Evolutionary conservation across 768 basidiomycete genomes (phyloP), one percentile per base, ranked within the genome.

Genomic region (Boletus speciosus): DNA sequence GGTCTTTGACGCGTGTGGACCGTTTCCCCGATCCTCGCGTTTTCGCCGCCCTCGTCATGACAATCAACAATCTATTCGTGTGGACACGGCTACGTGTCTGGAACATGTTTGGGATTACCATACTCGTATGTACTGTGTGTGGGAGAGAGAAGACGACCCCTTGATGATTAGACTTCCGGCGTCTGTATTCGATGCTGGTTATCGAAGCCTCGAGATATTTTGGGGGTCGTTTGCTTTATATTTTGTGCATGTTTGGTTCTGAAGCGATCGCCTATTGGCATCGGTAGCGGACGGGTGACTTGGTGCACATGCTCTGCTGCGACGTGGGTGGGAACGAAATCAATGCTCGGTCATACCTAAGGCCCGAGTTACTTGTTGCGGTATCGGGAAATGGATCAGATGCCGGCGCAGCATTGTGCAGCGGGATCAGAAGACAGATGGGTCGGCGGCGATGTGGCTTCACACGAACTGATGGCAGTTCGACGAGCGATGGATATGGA

Each of bases 201-300:
- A 35, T 51, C 38, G 31, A 60, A 32, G 43, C 47, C 47, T 60
- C 60, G 54, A 42, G 59, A 37, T 44, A 46, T 43, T 38, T 36
- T 44, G 49, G 31, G 31, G 31, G 42, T 41, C 35, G 34, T 11
- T 19, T n/a, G n/a, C 11, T 16, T 5, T 25, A 25, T 34, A 34
- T 7, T n/a, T 43, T 29, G 29, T 29, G 29, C 29, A 6, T 23
- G 35, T 38, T 38, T 19, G 36, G 45, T 35, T 39, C 31, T 32
- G 42, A 45, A 15, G 31, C 12, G 47, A 50, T 9, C 40, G 12
- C 9, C 6, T 29, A 31, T 19, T n/a, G 27, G 27, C 11, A 16
- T 57, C 63, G 61, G 63, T 41, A 52, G 63, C 50, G 57, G 40
- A 66, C 63, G 63, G 63, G 47, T 63, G 64, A 43, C 34, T 23